Base-by-base conservation (phyloP, 2,329 filamentous ascomycete genomes). In the Ophiostoma quercus region DNA sequence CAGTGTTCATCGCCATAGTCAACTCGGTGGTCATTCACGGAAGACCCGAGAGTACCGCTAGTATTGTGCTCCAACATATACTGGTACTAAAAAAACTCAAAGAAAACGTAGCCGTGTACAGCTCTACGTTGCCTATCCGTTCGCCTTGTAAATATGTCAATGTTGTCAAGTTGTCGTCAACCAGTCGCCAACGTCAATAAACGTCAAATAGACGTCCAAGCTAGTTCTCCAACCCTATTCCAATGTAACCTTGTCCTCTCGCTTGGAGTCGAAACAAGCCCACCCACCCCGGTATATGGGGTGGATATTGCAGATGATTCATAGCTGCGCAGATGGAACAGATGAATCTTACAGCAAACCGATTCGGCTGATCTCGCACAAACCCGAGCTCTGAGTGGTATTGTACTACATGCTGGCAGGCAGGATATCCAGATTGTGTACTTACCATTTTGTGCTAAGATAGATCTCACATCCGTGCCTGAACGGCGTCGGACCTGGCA, bases 311-410 rank as follows among this genome's bases (percentile, higher is more conserved):
- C 22, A 32, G 22, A 29, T 16, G 25, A 32, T 29, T 3, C 22
- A 29, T 60, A 60, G 8, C 29, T 60, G 14, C 7, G n/a, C 47
- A 54, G 47, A 54, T 54, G 47, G 47, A 43, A 54, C 47, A 54
- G 47, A 57, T 57, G 51, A 7, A 32, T 32, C 32, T 34, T 63
- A 19, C 60, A 37, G 25, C 29, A 25, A 25, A 62, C 11, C 57
- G 57, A 62, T 16, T 66, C 65, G 65, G 65, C 65, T 47, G 65
- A 66, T 66, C 39, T 43, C 39, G 65, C 65, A 66, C 65, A 43
- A 29, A 19, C 63, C 63, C 63, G 34, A 25, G 7, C 34, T n/a
- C 4, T 47, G 65, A 66, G 39, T 43, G 9, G 22, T 1, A 16
- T 41, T 22, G 34, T 65, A 32, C 34, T 34, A 65, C 60, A 37